These are phyloP conservation scores for Solanum sejunctum DNA, from an alignment of 257 asterid genomes.

Conservation along the genomic window DNA sequence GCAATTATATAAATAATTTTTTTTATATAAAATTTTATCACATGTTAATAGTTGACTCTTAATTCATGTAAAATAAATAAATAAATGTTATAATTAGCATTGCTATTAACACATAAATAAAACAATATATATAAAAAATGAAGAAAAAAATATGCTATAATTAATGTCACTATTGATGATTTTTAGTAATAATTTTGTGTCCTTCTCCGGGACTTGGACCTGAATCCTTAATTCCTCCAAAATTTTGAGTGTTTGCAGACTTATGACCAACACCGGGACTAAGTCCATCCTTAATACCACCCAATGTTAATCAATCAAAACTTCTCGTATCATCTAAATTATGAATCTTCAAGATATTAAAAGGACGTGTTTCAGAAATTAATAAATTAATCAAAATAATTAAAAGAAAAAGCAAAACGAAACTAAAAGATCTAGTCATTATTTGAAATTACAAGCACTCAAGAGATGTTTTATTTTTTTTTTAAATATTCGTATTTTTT, in stretches of 20 bases:
- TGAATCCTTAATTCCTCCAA: background rate
- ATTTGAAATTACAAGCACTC: background rate
- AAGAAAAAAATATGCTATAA: too few species aligned
- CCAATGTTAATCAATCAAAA: background rate
- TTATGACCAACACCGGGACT: background rate
- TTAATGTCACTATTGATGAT: background rate
- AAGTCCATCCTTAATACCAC: background rate
- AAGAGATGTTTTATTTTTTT: too few species aligned
- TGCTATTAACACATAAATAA: too few species aligned
- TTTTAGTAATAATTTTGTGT: background rate
- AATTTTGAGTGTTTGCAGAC: background rate
- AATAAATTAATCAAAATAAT: background rate
- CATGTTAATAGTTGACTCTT: too few species aligned
- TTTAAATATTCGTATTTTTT: background rate
- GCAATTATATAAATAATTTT: too few species aligned
- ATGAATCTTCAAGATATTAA: background rate
- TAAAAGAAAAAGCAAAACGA: background rate
- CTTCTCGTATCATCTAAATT: fast-evolving
- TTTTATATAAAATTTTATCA: too few species aligned
- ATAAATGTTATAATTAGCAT: too few species aligned
- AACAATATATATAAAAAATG: too few species aligned
- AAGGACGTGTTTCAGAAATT: constrained; percentile 21
- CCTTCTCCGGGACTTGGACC: constrained; percentile 10
- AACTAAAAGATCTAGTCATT: background rate
- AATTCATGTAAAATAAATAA: too few species aligned